Percentiles rank a stretch among this genome's conserved stretches.
Evolutionary conservation across 2,329 filamentous ascomycete genomes (phyloP).

Genomic region (Fusarium lateritium): DNA sequence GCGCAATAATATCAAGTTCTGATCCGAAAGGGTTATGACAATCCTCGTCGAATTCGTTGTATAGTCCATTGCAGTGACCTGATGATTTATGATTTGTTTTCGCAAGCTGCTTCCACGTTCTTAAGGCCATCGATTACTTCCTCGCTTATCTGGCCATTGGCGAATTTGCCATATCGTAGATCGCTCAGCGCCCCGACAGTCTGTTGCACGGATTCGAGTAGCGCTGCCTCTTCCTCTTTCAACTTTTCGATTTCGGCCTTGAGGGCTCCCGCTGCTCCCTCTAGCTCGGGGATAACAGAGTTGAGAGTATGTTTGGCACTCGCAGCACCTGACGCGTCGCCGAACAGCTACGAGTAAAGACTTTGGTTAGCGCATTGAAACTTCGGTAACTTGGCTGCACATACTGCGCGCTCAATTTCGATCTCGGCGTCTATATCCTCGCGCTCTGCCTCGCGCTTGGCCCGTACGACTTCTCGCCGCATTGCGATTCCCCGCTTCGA

Average conservation of each 20-base stretch:
- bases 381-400: constrained; percentile 35
- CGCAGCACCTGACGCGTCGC: constrained; percentile 61
- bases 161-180: constrained; percentile 83
- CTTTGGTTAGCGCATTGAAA: background rate
- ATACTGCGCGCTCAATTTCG: constrained; percentile 72
- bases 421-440: constrained; percentile 74
- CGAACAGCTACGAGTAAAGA: constrained; percentile 67
- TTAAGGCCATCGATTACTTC: constrained; percentile 78
- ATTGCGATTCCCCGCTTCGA: constrained; percentile 72
- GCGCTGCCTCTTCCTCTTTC: constrained; percentile 72
- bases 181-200: constrained; percentile 84
- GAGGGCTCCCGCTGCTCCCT: constrained; percentile 74
- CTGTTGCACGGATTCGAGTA: constrained; percentile 74
- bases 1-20: constrained; percentile 33
- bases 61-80: constrained; percentile 35
- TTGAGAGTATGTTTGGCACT: constrained; percentile 71
- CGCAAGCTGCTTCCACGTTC: constrained; percentile 71
- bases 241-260: constrained; percentile 77
- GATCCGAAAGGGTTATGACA: constrained; percentile 24
- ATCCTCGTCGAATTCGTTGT: constrained; percentile 19
- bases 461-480: constrained; percentile 69
- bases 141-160: constrained; percentile 72
- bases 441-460: constrained; percentile 66
- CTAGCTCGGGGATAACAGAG: constrained; percentile 78
- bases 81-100: constrained; percentile 58